Base-by-base conservation (phyloP, 1,284 basidiomycete species). In the Amylostereum areolatum region DNA sequence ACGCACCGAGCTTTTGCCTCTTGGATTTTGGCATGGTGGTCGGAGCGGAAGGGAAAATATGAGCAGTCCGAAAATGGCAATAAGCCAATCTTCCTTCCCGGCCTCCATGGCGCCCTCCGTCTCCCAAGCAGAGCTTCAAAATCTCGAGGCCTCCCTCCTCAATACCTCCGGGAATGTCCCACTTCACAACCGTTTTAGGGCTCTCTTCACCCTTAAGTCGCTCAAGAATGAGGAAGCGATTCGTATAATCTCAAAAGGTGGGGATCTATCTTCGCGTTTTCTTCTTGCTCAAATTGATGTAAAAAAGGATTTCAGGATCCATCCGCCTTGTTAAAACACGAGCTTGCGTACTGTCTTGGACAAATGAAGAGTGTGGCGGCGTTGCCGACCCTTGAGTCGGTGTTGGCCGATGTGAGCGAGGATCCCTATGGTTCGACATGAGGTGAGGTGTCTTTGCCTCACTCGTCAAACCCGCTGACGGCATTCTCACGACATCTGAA, bases 371-470 rank as follows among this genome's bases (percentile, higher is more conserved):
- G 80, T 43, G 62, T 69, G 0, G 74, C 75, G 8, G 97, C 96
- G 0, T 73, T 99, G 11, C 85, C 92, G 2, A 77, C 81, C 11
- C 79, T 99, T 3, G 86, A 90, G 65, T 66, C 72, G 2, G 89
- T 97, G 4, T 76, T 99, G 31, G 72, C 78, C 52, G 72, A 91
- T 57, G 64, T 68, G 43, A 64, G 72, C 4, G 86, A 96, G 65
- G 93, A 99, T 69, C 86, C n/a, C 92, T 1, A 99, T 99, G 97
- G 97, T 99, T 51, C 78, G 96, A 49, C 96, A 99, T 72, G 96
- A 99, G 77, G 90, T 89, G 55, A 56, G 73, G 62, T 44, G 33
- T 4, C 5, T n/a, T n/a, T n/a, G n/a, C n/a, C n/a, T n/a, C n/a
- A n/a, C n/a, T n/a, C n/a, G n/a, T n/a, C n/a, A n/a, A n/a, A n/a